Conservation (phyloP, 345 rosid genomes). For the Sisymbrium altissimum region DNA sequence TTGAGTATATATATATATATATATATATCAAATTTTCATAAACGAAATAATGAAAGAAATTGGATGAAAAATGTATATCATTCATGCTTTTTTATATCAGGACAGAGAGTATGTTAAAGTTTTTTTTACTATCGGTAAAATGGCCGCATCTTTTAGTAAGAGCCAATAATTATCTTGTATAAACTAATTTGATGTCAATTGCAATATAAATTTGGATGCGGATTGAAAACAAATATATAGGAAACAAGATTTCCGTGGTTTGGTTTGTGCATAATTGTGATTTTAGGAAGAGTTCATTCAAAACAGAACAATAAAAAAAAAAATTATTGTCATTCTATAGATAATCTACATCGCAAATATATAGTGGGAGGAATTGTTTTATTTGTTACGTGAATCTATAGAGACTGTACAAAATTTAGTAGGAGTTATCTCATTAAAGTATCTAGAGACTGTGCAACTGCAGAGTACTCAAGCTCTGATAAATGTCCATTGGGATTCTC, state of each 20-base stretch:
- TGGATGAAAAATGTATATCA: neutral
- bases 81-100: neutral
- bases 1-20: too few species aligned
- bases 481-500: conserved; percentile 12
- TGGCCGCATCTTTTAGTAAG: neutral
- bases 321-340: neutral
- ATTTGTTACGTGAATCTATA: neutral
- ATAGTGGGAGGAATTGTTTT: neutral
- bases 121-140: neutral
- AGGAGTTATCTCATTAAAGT: conserved; percentile 15
- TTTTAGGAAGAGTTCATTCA: neutral
- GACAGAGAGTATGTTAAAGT: neutral
- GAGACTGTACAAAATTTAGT: neutral
- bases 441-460: neutral
- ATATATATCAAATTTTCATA: too few species aligned
- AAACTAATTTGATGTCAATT: neutral
- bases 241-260: neutral
- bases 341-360: neutral
- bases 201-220: neutral
- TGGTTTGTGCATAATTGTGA: neutral
- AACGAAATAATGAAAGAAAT: neutral
- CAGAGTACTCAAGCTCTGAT: conserved; percentile 26
- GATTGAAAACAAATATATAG: neutral
- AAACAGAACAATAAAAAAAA: neutral
- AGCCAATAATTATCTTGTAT: neutral